Evolutionary conservation across 1,139 yeast species (phyloP).

Genomic region (Pneumocystis oryctolagi): DNA sequence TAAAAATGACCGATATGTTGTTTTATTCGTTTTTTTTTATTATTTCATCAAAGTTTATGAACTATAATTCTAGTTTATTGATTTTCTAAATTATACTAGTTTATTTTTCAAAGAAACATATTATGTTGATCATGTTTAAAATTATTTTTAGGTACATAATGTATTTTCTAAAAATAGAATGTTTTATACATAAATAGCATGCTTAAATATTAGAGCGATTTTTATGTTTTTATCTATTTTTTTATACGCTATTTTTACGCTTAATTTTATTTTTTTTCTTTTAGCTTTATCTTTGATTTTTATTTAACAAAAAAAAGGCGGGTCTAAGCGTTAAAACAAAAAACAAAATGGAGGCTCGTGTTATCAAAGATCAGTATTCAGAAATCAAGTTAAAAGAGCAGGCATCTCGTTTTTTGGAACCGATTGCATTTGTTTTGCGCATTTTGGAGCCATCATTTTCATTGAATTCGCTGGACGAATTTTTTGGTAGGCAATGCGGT

Average conservation of each 20-base stretch:
- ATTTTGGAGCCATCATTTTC: background rate
- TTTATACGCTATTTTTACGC: background rate
- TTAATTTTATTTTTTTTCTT: background rate
- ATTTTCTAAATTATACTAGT: too few relatives aligned
- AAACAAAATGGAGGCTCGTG: background rate
- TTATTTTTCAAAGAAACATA: too few relatives aligned
- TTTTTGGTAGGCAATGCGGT: background rate
- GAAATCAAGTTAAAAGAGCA: background rate
- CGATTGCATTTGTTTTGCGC: background rate
- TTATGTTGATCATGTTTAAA: too few relatives aligned
- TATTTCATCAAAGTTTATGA: too few relatives aligned
- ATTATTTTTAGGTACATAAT: background rate
- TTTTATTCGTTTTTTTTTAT: background rate
- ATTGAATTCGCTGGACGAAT: background rate
- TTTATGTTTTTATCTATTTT: too few relatives aligned
- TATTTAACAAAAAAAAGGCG: background rate
- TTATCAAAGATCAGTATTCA: background rate
- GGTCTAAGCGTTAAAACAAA: background rate
- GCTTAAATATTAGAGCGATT: too few relatives aligned
- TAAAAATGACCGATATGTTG: background rate
- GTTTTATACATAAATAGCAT: too few relatives aligned
- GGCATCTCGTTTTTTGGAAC: background rate
- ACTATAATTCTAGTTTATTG: too few relatives aligned
- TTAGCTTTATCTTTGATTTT: background rate
- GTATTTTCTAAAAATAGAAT: too few relatives aligned